Evolutionary conservation across 225 moss, liverwort and hornwort genomes (phyloP), one percentile per base, ranked within the genome.

Genomic region (Marchantia paleacea): DNA sequence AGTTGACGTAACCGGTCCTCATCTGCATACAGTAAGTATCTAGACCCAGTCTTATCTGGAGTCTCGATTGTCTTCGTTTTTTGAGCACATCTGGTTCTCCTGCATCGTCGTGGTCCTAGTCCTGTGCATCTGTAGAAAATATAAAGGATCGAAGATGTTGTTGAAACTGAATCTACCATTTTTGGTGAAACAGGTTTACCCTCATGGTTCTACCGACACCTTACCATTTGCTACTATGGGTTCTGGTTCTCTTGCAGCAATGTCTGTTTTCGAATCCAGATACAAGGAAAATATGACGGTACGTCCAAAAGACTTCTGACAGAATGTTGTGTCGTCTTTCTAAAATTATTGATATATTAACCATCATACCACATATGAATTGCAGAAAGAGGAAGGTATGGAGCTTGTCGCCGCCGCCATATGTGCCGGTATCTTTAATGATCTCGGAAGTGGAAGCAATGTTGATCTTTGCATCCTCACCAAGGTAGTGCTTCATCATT

Each of bases 401-500:
- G 90, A 84, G 0, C 82, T 97, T 18, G 94, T 97, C 22, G 81
- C 93, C 48, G 91, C 88, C 77, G 93, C 96, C 55, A 90, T 94
- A 81, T 91, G 92, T 77, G 92, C 92, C 81, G 92, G 93, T 86
- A 97, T 97, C 67, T 94, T 93, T 77, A 94, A 94, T 78, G 96
- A 97, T 86, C 93, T 94, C 52, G 94, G 94, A 60, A 97, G 93
- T 92, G 94, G 94, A 77, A 97, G 93, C 82, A 97, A 91, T 85
- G 93, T 94, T 51, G 93, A 97, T 82, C 96, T 94, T 24, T 97
- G 94, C 88, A 91, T 97, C 24, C 85, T 89, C 31, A 89, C 89
- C 7, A 89, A 86, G 89, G 89, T 89, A 84, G 3, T 25, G 18
- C 6, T 29, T 26, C 49, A 28, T 51, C 22, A 47, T 9, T 2